A percentile compares a stretch with the other conserved stretches of the same genome.
Conservation (phyloP, 163 green algal species). For the Chlorella variabilis region DNA sequence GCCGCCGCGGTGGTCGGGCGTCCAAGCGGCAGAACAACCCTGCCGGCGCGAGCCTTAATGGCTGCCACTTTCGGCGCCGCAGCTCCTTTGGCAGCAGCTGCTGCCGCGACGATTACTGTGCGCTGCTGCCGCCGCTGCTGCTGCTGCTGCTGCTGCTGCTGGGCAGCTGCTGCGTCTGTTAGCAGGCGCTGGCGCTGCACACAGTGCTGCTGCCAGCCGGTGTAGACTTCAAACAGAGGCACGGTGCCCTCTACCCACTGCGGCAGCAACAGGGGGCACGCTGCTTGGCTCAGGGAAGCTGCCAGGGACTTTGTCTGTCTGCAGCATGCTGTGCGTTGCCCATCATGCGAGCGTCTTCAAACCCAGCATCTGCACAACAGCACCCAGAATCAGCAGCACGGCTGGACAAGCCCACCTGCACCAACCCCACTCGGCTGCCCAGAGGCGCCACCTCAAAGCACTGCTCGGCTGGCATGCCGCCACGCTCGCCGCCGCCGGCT, state of each 20-base stretch:
- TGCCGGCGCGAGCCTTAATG: not conserved
- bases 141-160: not conserved
- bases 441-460: constrained; percentile 84
- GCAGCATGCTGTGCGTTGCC: no score
- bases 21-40: not conserved
- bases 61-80: no score
- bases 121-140: not conserved
- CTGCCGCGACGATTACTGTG: not conserved
- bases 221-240: constrained; percentile 71
- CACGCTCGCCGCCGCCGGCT: not conserved
- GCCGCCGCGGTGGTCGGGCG: not conserved
- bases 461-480: constrained; percentile 31
- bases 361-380: no score
- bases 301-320: no score
- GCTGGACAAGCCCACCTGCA: constrained; percentile 51
- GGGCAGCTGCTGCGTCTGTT: not conserved
- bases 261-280: not conserved
- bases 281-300: no score
- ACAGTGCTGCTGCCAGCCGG: constrained; percentile 39
- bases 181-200: constrained; percentile 27
- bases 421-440: constrained; percentile 71
- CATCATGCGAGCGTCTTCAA: no score
- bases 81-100: no score
- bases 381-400: no score
- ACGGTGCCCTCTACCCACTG: constrained; percentile 84